Percentiles rank a stretch among this genome's conserved stretches.
These are phyloP conservation scores for Pyrus hybrid DNA, from an alignment of 331 rosid species.

Conservation along the genomic window DNA sequence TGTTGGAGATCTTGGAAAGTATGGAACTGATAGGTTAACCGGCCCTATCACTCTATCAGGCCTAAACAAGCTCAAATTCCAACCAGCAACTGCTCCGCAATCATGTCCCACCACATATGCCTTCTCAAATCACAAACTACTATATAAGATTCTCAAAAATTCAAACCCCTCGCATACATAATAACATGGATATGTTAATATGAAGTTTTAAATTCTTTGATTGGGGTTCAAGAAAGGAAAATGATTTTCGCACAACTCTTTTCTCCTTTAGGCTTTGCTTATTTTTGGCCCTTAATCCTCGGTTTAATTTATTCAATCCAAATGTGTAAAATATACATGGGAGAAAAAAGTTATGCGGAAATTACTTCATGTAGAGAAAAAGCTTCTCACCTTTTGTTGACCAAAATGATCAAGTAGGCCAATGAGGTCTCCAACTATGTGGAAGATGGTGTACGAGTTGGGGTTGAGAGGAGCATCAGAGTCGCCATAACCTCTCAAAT, in stretches of 20 bases:
- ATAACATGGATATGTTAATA: no score
- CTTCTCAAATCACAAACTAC: no score
- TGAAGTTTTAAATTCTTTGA: no score
- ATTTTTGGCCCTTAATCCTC: no score
- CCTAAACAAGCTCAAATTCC: conserved; percentile 54
- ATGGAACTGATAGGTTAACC: conserved; percentile 54
- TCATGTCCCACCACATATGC: no score
- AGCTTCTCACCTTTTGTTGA: conserved; percentile 40
- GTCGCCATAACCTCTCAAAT: conserved; percentile 72
- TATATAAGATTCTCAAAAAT: no score
- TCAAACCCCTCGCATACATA: not conserved
- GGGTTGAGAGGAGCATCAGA: conserved; percentile 61
- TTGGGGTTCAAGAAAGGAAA: not conserved
- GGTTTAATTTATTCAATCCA: no score
- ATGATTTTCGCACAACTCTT: no score
- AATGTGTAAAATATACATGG: no score
- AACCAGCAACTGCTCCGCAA: no score
- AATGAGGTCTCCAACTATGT: conserved; percentile 57
- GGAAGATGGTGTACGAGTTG: conserved; percentile 38
- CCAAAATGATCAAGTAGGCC: conserved; percentile 65
- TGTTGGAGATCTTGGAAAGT: conserved; percentile 42
- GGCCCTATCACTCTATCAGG: conserved; percentile 64
- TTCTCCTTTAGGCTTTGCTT: no score
- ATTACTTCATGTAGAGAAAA: not conserved
- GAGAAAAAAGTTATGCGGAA: no score